Conservation (phyloP, 2,329 filamentous ascomycete genomes). For the Dothistroma pini region DNA sequence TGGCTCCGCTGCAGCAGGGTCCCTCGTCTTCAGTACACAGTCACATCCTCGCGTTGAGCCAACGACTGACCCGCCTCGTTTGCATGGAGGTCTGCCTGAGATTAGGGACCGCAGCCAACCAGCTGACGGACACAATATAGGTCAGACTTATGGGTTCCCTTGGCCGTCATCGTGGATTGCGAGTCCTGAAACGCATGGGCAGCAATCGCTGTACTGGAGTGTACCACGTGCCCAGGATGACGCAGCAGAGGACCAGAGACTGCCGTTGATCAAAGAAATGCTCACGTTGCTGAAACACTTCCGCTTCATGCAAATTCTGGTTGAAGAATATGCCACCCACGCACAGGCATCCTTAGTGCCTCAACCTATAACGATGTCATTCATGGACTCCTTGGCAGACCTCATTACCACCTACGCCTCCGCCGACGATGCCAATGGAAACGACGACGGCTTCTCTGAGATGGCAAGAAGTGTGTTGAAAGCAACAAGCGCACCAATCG, state of each 20-base stretch:
- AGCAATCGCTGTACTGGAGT: neutral
- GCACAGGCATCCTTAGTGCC: conserved; percentile 8
- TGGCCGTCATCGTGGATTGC: neutral
- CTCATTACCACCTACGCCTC: neutral
- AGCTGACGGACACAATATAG: neutral
- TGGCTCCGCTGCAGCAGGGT: neutral
- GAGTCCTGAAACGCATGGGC: neutral
- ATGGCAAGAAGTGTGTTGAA: conserved; percentile 1
- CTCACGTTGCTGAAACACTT: conserved; percentile 1
- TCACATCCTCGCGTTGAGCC: neutral
- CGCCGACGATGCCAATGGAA: neutral
- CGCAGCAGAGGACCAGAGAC: neutral
- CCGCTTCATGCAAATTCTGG: conserved; percentile 6
- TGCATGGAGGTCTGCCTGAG: neutral
- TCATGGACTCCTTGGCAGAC: conserved; percentile 3
- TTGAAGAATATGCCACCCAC: conserved; percentile 1
- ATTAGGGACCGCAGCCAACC: neutral
- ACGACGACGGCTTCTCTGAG: neutral
- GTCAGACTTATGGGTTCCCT: conserved; percentile 1
- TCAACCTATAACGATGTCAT: neutral
- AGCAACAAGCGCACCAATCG: neutral
- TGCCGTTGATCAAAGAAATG: conserved; percentile 3
- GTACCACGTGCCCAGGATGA: neutral
- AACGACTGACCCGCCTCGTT: neutral
- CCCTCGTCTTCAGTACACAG: neutral